These are phyloP conservation scores for Biscogniauxia sp. DNA, from an alignment of 2,329 filamentous ascomycete species.

Conservation along the genomic window DNA sequence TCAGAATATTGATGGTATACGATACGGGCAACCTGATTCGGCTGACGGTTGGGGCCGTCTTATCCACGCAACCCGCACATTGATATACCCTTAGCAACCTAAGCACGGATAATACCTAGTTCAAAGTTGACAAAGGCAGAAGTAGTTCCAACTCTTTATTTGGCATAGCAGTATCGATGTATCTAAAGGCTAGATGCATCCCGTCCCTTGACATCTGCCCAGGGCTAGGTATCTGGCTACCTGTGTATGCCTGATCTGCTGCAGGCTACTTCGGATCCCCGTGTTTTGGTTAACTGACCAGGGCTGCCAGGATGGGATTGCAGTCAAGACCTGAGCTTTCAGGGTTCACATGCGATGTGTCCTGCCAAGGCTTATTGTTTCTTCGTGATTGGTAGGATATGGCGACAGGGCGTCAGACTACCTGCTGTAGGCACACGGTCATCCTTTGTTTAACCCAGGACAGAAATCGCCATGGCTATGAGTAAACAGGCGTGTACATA, in stretches of 20 bases:
- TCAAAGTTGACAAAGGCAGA: neutral
- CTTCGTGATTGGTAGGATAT: slow-evolving; percentile 1
- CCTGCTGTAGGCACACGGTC: neutral
- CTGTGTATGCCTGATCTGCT: neutral
- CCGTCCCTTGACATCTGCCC: neutral
- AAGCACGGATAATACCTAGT: neutral
- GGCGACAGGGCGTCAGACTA: neutral
- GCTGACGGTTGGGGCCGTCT: neutral
- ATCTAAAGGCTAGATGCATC: neutral
- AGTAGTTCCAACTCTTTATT: too few species aligned
- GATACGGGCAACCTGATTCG: neutral
- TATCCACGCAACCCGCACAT: neutral
- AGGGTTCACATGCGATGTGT: neutral
- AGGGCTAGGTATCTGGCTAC: neutral
- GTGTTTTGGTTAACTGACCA: neutral
- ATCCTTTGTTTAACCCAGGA: neutral
- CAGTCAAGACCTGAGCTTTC: neutral
- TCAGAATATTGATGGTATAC: neutral
- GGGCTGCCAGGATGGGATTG: neutral
- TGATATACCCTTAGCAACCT: neutral
- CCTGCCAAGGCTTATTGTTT: neutral
- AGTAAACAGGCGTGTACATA: neutral
- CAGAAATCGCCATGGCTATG: neutral
- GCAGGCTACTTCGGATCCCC: neutral
- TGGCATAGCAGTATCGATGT: too few species aligned